phyloP scores from a whole-genome alignment of 257 asterid species.

The Salvia hispanica region DNA sequence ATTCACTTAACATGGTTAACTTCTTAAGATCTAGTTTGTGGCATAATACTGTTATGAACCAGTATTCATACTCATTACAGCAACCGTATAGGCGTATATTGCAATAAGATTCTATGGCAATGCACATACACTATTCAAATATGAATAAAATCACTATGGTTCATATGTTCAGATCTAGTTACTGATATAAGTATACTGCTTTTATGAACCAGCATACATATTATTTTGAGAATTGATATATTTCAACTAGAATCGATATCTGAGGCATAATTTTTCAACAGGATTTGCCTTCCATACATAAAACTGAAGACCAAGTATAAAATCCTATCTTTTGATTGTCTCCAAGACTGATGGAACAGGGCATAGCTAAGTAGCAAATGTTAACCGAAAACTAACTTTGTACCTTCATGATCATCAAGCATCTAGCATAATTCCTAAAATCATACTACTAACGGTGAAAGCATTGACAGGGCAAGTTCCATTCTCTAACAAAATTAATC shows the following conservation, averaged over 20 bases:
- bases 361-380: not conserved
- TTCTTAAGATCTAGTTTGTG: slow-evolving; percentile 6
- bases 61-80: not conserved
- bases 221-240: not conserved
- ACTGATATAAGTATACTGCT: slow-evolving; percentile 7
- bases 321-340: slow-evolving; percentile 3
- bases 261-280: not conserved
- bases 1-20: no score
- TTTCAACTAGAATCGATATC: not conserved
- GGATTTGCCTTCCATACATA: not conserved
- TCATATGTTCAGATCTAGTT: slow-evolving; percentile 6
- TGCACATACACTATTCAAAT: not conserved
- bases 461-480: not conserved
- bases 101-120: slow-evolving; percentile 6
- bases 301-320: slow-evolving; percentile 9
- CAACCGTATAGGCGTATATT: slow-evolving; percentile 13
- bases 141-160: slow-evolving; percentile 6
- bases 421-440: not conserved
- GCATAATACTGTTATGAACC: slow-evolving; percentile 1
- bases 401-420: not conserved
- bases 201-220: not conserved
- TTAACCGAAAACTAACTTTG: not conserved
- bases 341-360: slow-evolving; percentile 1
- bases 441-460: not conserved
- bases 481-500: not conserved